phyloP scores from a whole-genome alignment of 2,329 filamentous ascomycete genomes.

The Aspergillus terreus region DNA sequence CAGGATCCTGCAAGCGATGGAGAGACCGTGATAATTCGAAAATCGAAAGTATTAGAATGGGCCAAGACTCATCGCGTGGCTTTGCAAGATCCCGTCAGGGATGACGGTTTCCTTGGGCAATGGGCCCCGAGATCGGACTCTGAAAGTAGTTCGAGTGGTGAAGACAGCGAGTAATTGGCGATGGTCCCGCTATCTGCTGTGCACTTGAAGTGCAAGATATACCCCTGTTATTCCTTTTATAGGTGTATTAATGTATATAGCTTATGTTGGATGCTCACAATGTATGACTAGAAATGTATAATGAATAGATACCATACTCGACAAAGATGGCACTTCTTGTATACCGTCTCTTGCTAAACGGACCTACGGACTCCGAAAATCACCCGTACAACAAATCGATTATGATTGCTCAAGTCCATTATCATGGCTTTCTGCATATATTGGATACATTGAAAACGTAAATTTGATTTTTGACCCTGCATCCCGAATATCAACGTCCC shows the following conservation, averaged over 20 bases:
- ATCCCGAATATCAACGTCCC: conserved; percentile 12
- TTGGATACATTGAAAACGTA: conserved; percentile 17
- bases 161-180: conserved; percentile 10
- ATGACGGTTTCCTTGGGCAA: conserved; percentile 68
- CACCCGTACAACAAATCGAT: not conserved
- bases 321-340: too few relatives aligned
- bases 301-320: not conserved
- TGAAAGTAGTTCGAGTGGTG: conserved; percentile 24
- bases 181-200: not conserved
- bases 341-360: too few relatives aligned
- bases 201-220: too few relatives aligned
- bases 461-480: conserved; percentile 13
- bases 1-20: conserved; percentile 21
- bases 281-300: conserved; percentile 1
- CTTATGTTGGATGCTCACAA: not conserved
- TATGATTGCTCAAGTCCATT: conserved; percentile 6
- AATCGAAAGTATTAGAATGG: conserved; percentile 63
- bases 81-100: conserved; percentile 65
- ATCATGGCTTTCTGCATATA: conserved; percentile 12
- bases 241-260: not conserved
- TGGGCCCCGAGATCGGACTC: conserved; percentile 50
- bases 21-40: conserved; percentile 48
- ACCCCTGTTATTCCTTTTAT: too few relatives aligned
- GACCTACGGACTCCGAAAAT: too few relatives aligned
- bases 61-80: conserved; percentile 59